phyloP scores from a whole-genome alignment of 2,329 filamentous ascomycete genomes.

The Monosporascus sp. region DNA sequence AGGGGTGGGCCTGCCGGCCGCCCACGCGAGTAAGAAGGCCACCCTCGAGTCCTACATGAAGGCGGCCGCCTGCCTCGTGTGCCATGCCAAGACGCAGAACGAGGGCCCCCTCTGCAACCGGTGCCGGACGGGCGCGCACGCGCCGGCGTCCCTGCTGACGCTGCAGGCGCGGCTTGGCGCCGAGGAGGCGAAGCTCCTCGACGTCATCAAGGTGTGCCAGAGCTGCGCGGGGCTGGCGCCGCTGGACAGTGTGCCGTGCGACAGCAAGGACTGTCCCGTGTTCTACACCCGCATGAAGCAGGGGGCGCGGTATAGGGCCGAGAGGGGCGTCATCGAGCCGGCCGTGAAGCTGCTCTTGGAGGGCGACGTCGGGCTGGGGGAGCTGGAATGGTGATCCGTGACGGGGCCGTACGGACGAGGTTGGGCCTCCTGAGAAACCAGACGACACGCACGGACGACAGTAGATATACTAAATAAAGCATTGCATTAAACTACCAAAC shows the following conservation, averaged over 20 bases:
- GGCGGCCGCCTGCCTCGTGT: slow-evolving; percentile 73
- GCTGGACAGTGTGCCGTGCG: slow-evolving; percentile 75
- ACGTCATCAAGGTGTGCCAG: slow-evolving; percentile 69
- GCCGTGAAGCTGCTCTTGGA: slow-evolving; percentile 29
- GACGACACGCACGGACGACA: too few relatives aligned
- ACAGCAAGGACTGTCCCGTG: slow-evolving; percentile 87
- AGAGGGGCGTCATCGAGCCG: slow-evolving; percentile 32
- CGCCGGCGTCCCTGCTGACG: slow-evolving; percentile 56
- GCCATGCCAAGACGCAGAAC: slow-evolving; percentile 49
- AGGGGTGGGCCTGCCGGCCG: slow-evolving; percentile 7
- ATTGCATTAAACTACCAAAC: neutral
- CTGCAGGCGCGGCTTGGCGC: slow-evolving; percentile 58
- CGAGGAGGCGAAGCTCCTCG: slow-evolving; percentile 58
- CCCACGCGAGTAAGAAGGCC: slow-evolving; percentile 42
- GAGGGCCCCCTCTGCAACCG: slow-evolving; percentile 46
- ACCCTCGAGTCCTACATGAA: slow-evolving; percentile 95
- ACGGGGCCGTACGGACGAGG: neutral
- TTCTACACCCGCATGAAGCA: slow-evolving; percentile 76
- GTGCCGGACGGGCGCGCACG: slow-evolving; percentile 47
- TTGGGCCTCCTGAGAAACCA: neutral
- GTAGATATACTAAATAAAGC: neutral
- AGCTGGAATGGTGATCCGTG: neutral
- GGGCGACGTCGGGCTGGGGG: slow-evolving; percentile 12
- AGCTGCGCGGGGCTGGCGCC: slow-evolving; percentile 71
- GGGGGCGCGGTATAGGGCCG: slow-evolving; percentile 38